These are phyloP conservation scores for Haplosporangium sp. DNA, from an alignment of 371 early-diverging fungal species.

Conservation along the genomic window DNA sequence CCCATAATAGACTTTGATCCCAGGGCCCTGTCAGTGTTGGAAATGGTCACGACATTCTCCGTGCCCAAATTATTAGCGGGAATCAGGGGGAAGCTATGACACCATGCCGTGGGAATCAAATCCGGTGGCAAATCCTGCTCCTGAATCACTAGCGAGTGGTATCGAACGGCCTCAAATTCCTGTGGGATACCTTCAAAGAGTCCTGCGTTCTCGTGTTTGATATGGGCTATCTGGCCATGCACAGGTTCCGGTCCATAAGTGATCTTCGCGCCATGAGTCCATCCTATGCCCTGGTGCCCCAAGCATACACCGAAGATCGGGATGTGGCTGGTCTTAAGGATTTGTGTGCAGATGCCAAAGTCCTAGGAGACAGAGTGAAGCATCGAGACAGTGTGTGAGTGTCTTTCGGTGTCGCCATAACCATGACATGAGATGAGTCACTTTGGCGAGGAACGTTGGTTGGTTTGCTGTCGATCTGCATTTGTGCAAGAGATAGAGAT, in stretches of 20 bases:
- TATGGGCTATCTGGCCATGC: slow-evolving; percentile 86
- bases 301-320: slow-evolving; percentile 98
- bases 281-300: slow-evolving; percentile 95
- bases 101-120: slow-evolving; percentile 42
- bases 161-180: slow-evolving; percentile 85
- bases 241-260: slow-evolving; percentile 75
- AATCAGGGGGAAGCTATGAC: slow-evolving; percentile 42
- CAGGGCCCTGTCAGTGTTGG: slow-evolving; percentile 1
- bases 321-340: slow-evolving; percentile 66
- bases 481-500: not conserved
- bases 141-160: slow-evolving; percentile 90
- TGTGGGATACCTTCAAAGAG: slow-evolving; percentile 73
- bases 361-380: slow-evolving; percentile 64
- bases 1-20: slow-evolving; percentile 79
- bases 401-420: not conserved
- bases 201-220: slow-evolving; percentile 60
- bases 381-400: slow-evolving; percentile 6
- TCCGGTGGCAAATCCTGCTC: slow-evolving; percentile 48
- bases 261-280: slow-evolving; percentile 84
- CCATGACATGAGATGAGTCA: slow-evolving; percentile 18
- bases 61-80: slow-evolving; percentile 70
- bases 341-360: slow-evolving; percentile 82
- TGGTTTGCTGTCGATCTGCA: too few relatives aligned
- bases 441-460: not conserved
- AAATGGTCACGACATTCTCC: slow-evolving; percentile 58